Conservation (phyloP, 495 filamentous ascomycete genomes). For the Aspergillus indologenus region DNA sequence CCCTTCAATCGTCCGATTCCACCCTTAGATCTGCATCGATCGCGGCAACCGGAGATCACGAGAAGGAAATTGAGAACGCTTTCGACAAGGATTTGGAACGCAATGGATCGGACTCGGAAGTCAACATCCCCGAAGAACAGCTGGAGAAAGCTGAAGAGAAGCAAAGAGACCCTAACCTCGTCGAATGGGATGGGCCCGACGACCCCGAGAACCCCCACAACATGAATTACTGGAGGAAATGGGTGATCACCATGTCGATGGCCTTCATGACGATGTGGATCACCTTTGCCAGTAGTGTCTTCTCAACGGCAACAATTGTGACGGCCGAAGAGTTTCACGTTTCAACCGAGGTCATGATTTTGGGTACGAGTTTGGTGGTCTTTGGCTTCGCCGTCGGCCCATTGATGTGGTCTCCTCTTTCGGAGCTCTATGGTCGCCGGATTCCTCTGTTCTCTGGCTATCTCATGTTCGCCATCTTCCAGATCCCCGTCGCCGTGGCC, state of each 20-base stretch:
- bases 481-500: constrained; percentile 59
- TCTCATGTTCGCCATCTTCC: constrained; percentile 56
- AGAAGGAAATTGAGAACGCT: constrained; percentile 7
- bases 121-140: constrained; percentile 2
- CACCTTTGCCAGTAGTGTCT: constrained; percentile 58
- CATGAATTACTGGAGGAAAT: constrained; percentile 60
- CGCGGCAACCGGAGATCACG: constrained; percentile 4
- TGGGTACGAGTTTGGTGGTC: constrained; percentile 57
- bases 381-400: constrained; percentile 55
- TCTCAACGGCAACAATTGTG: constrained; percentile 51
- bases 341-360: constrained; percentile 51
- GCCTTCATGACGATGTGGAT: constrained; percentile 56
- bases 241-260: constrained; percentile 63
- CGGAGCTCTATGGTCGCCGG: constrained; percentile 57
- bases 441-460: constrained; percentile 56
- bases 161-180: constrained; percentile 39
- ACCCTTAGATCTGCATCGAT: constrained; percentile 17
- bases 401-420: constrained; percentile 52
- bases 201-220: constrained; percentile 75
- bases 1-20: constrained; percentile 11
- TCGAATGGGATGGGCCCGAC: constrained; percentile 46
- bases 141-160: constrained; percentile 21
- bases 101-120: constrained; percentile 12
- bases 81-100: constrained; percentile 13
- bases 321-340: constrained; percentile 51